Evolutionary conservation across 805 yeast species (phyloP).

Genomic region (Nematodospora valgi): DNA sequence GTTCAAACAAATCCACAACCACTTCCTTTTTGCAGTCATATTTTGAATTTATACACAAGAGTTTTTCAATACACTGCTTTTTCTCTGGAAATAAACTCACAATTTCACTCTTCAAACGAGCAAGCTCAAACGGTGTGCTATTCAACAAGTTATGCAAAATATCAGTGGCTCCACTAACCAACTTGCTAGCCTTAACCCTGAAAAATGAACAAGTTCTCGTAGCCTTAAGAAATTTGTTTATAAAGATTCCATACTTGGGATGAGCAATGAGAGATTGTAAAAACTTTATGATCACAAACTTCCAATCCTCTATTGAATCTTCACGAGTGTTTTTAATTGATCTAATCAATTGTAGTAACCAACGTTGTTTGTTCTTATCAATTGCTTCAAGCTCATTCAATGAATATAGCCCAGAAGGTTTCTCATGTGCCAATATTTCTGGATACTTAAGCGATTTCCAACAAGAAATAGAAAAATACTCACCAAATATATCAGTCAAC

Average conservation of each 20-base stretch:
- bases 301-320: neutral
- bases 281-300: neutral
- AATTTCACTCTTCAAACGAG: neutral
- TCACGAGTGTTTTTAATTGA: neutral
- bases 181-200: neutral
- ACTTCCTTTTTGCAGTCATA: conserved; percentile 1
- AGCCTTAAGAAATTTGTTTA: neutral
- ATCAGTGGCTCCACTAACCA: neutral
- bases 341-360: conserved; percentile 3
- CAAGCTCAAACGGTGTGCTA: conserved; percentile 1
- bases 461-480: too few species aligned
- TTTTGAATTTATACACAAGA: neutral
- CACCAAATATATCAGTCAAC: too few species aligned
- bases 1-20: neutral
- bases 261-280: neutral
- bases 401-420: too few species aligned
- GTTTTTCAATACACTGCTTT: neutral
- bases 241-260: neutral
- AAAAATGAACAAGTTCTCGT: neutral
- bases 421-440: too few species aligned
- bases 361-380: neutral
- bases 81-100: neutral
- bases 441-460: too few species aligned
- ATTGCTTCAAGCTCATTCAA: too few species aligned
- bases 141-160: neutral